phyloP scores from a whole-genome alignment of 1,139 yeast species.

The Candida tetrigidarum region DNA sequence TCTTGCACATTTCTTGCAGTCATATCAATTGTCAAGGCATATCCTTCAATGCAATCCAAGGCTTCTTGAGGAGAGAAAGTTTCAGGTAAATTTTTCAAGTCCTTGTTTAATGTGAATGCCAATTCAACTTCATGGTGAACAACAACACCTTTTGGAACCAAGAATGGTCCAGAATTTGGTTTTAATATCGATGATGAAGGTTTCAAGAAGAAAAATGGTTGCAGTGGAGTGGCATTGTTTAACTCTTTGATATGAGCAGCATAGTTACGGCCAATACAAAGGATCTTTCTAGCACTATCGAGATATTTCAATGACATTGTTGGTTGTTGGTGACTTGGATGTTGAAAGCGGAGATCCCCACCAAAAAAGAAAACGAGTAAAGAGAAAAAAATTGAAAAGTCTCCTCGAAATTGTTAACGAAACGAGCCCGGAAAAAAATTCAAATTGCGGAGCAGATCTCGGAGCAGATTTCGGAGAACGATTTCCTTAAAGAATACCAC shows the following conservation, averaged over 20 bases:
- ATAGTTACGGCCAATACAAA: conserved; percentile 96
- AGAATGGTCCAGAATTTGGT: conserved; percentile 73
- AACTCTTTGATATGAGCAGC: conserved; percentile 93
- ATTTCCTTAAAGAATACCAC: not conserved
- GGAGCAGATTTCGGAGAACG: not conserved
- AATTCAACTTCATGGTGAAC: conserved; percentile 95
- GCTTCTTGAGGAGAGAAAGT: conserved; percentile 69
- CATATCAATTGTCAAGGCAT: conserved; percentile 87
- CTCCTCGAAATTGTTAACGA: not conserved
- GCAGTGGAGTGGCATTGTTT: conserved; percentile 76
- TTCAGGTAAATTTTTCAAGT: conserved; percentile 63
- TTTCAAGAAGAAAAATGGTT: conserved; percentile 91
- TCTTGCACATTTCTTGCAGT: conserved; percentile 97
- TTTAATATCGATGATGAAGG: conserved; percentile 71
- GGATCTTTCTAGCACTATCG: conserved; percentile 73
- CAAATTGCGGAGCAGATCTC: conserved; percentile 1
- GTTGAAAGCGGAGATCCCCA: not conserved
- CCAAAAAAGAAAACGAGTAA: not conserved
- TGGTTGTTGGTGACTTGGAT: not conserved
- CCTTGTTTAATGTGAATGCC: conserved; percentile 73
- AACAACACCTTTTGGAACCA: conserved; percentile 77
- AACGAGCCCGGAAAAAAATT: not conserved
- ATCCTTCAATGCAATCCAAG: conserved; percentile 77
- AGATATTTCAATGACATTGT: conserved; percentile 62
- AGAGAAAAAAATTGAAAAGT: not conserved